These are phyloP conservation scores for Phytophthora hybrid DNA, from an alignment of 352 stramenopile genomes.

Conservation along the genomic window DNA sequence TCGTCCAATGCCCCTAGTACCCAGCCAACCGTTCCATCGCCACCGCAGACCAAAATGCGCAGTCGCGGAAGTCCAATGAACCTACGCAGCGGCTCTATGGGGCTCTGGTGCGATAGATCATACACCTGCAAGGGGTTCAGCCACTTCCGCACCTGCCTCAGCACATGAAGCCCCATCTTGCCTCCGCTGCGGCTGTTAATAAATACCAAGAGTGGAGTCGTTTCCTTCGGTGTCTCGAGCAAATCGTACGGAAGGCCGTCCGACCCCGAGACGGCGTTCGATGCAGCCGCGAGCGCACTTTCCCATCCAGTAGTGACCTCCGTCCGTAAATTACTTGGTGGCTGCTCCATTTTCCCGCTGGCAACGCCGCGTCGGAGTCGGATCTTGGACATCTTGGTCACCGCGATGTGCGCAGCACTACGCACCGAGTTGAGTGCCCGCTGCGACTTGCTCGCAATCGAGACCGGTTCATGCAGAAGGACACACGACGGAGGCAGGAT, in stretches of 20 bases:
- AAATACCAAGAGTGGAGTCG: constrained; percentile 89
- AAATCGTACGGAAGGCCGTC: constrained; percentile 69
- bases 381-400: constrained; percentile 80
- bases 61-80: constrained; percentile 91
- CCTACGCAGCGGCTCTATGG: constrained; percentile 90
- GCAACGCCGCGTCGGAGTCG: constrained; percentile 54
- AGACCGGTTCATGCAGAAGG: constrained; percentile 43
- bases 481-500: constrained; percentile 74
- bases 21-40: constrained; percentile 95
- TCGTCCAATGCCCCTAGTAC: constrained; percentile 85
- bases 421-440: constrained; percentile 75
- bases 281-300: constrained; percentile 26
- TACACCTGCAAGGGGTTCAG: constrained; percentile 97
- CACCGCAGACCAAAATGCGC: constrained; percentile 95
- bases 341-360: constrained; percentile 10
- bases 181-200: constrained; percentile 96
- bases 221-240: constrained; percentile 51
- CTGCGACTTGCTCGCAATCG: constrained; percentile 63
- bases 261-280: constrained; percentile 27
- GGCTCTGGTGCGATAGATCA: constrained; percentile 93
- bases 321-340: constrained; percentile 24
- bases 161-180: constrained; percentile 93
- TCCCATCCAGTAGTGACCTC: constrained; percentile 27
- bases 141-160: constrained; percentile 92
- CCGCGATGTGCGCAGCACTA: constrained; percentile 68